Evolutionary conservation across 805 yeast genomes (phyloP), one percentile per base, ranked within the genome.

Genomic region (Kazachstania bromeliacearum): DNA sequence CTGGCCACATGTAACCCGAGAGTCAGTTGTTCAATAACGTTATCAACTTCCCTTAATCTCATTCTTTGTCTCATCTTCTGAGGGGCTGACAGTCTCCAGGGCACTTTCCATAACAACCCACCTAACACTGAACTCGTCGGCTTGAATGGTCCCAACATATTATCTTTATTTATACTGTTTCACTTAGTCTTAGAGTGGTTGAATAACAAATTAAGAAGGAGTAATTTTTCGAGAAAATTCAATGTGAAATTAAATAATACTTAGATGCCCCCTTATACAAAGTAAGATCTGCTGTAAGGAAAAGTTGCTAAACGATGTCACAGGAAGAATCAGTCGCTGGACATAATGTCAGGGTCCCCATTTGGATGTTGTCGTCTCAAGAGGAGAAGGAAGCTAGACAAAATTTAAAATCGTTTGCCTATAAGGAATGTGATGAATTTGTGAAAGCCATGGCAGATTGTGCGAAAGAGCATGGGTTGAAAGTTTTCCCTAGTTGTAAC

Each of bases 41-140:
- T 52, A 64, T 92, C 98, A 34, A 92, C 96, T 29, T 64, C 64
- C 56, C 73, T 76, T 73, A 92, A 70, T 62, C 98, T 76, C 44
- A 73, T 70, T 65, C 96, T 75, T 56, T 85, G 87, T 55, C 97
- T 72, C 41, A 70, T 71, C 60, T 92, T 92, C 55, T 87, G 96
- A 9, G 71, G 75, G 24, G 69, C 64, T 3, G 95, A 82, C 71
- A 89, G 66, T 43, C 84, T 72, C 74, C 84, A 79, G 41, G 89
- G 82, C 35, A 67, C 69, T 58, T 80, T 82, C 83, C 79, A 72
- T 36, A 52, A 35, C 13, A 50, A 30, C 18, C 64, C 64, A 37
- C 64, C 62, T 6, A 55, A 37, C 19, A 46, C 34, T 0, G 55
- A 28, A 33, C 36, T 46, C 13, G 59, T 44, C 20, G 51, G 30